Conservation (phyloP, 2,329 filamentous ascomycete species). For the Arthrobotrys sphaeroides region DNA sequence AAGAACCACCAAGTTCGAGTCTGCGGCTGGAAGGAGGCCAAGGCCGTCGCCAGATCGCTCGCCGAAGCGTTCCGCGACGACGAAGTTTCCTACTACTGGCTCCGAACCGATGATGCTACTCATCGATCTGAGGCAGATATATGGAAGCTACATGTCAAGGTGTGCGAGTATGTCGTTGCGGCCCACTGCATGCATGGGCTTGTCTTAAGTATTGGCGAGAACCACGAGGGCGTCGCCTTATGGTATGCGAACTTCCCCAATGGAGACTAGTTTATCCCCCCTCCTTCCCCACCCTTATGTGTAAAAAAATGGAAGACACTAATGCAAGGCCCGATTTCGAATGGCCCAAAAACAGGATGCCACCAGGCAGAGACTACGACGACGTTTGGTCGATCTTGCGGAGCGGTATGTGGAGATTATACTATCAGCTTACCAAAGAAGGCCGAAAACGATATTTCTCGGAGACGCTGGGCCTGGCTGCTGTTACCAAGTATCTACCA, state of each 20-base stretch:
- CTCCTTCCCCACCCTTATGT: too few species aligned
- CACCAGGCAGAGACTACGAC: slow-evolving; percentile 77
- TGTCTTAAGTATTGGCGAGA: slow-evolving; percentile 76
- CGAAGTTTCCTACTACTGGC: slow-evolving; percentile 77
- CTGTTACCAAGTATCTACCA: slow-evolving; percentile 71
- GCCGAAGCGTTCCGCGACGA: slow-evolving; percentile 81
- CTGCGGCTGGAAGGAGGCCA: slow-evolving; percentile 73
- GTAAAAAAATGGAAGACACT: slow-evolving; percentile 10
- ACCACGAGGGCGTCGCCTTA: slow-evolving; percentile 80
- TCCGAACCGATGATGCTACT: slow-evolving; percentile 75
- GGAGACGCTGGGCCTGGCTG: slow-evolving; percentile 79
- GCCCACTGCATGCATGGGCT: slow-evolving; percentile 78
- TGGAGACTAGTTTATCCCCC: slow-evolving; percentile 1
- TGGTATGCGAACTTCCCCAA: slow-evolving; percentile 68
- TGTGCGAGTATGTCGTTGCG: slow-evolving; percentile 80
- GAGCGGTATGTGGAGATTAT: slow-evolving; percentile 79
- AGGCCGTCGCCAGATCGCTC: slow-evolving; percentile 75
- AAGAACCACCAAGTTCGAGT: slow-evolving; percentile 54
- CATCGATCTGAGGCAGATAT: slow-evolving; percentile 72
- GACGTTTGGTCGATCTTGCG: slow-evolving; percentile 76
- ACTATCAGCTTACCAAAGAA: slow-evolving; percentile 77
- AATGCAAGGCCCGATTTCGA: slow-evolving; percentile 5
- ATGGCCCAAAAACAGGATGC: slow-evolving; percentile 70
- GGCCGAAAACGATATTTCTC: slow-evolving; percentile 77
- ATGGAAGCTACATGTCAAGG: slow-evolving; percentile 79